These are phyloP conservation scores for Vitis amurensis DNA, from an alignment of 164 flowering plant genomes.

Conservation along the genomic window DNA sequence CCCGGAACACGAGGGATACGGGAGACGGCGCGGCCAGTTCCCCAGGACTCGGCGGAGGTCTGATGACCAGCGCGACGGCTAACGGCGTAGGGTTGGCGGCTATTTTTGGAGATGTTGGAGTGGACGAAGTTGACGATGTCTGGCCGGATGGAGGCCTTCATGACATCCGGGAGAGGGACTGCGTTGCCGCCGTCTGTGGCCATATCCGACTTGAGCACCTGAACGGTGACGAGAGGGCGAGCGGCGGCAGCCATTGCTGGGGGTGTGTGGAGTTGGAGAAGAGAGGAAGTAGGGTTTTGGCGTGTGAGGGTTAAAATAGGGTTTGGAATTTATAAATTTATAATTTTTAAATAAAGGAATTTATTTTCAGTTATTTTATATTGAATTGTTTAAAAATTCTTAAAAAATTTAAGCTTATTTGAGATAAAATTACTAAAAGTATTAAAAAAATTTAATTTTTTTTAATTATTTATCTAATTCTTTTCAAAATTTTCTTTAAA, in stretches of 20 bases:
- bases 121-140: constrained; percentile 78
- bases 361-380: too few relatives aligned
- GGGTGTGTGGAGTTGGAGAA: not conserved
- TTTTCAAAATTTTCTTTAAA: too few relatives aligned
- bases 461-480: too few relatives aligned
- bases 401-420: too few relatives aligned
- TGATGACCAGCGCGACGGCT: constrained; percentile 74
- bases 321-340: not conserved
- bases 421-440: too few relatives aligned
- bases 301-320: not conserved
- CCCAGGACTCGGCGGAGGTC: constrained; percentile 97
- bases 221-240: constrained; percentile 70
- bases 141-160: constrained; percentile 78
- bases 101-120: constrained; percentile 69
- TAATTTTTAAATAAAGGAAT: too few relatives aligned
- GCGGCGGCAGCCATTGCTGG: constrained; percentile 56
- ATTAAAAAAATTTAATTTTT: too few relatives aligned
- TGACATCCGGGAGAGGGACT: constrained; percentile 69
- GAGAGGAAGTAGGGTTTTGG: constrained; percentile 24
- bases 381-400: too few relatives aligned
- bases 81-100: constrained; percentile 90
- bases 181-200: constrained; percentile 50
- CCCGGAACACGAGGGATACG: constrained; percentile 97
- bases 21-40: constrained; percentile 93
- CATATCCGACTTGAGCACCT: constrained; percentile 65